Evolutionary conservation across 2,329 filamentous ascomycete species (phyloP), one percentile per base, ranked within the genome.

Genomic region (Bipolaris victoriae): DNA sequence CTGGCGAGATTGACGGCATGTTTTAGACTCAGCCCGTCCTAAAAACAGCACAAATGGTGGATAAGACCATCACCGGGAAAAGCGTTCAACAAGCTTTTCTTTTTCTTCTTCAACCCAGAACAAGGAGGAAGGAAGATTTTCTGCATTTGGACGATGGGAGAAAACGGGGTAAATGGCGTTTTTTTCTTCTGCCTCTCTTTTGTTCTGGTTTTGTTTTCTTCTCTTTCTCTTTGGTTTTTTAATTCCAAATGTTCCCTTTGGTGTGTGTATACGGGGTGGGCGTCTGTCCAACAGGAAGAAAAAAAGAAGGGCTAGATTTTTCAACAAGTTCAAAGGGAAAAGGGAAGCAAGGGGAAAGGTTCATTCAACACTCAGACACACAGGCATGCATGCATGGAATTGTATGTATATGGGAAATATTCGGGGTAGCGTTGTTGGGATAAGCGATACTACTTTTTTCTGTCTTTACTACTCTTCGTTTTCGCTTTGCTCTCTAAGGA

Each of bases 1-100:
- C 79, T 16, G 81, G 80, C 13, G 81, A 83, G 76, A 83, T 84
- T 57, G 80, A 83, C 61, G 88, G 95, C 5, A 84, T 99, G 55
- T 99, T 98, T 78, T 99, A 92, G 20, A 45, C 13, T 26, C 11
- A 39, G n/a, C 1, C 13, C 15, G 1, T 51, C 7, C 1, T n/a
- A n/a, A 6, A 13, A 29, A 20, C 2, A 4, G n/a, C 24, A 29
- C 11, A 31, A 18, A 2, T 5, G 22, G 11, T 6, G n/a, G n/a
- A n/a, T n/a, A 9, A 4, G 15, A 13, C 24, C 2, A 39, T 31
- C 5, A 1, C 29, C 29, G 10, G 10, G 29, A 40, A 33, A 40
- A 57, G 54, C 49, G 41, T 57, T 53, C 54, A 53, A 57, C 49
- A 57, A 57, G 54, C 49, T 53, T 53, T 52, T 44, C 31, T 56